Conservation (phyloP, 805 yeast species). For the Barnettozyma populi region DNA sequence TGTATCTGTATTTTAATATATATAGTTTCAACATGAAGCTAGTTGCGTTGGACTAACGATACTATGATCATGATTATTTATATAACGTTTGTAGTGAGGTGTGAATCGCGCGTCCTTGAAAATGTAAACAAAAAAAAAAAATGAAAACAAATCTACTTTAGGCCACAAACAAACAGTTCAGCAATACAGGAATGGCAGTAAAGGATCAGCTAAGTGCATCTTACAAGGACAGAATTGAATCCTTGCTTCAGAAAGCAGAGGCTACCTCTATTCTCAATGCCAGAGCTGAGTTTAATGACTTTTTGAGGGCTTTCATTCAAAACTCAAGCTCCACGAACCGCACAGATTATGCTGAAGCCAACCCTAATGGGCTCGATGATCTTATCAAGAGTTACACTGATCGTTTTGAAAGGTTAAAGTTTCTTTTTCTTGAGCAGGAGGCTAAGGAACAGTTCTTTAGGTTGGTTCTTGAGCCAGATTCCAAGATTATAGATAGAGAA, state of each 20-base stretch:
- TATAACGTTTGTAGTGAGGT: not conserved
- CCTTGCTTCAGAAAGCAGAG: not conserved
- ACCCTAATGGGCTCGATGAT: conserved; percentile 31
- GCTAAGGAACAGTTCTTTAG: conserved; percentile 63
- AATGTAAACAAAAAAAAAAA: not conserved
- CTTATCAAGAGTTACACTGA: conserved; percentile 31
- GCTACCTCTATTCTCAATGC: not conserved
- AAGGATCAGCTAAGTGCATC: not conserved
- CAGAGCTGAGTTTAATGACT: conserved; percentile 5
- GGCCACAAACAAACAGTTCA: not conserved
- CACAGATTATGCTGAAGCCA: conserved; percentile 6
- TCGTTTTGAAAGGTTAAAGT: conserved; percentile 49
- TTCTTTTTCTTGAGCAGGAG: conserved; percentile 66
- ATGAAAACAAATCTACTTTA: not conserved
- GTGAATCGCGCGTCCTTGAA: not conserved
- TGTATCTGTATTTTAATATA: conserved; percentile 1
- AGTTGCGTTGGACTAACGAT: not conserved
- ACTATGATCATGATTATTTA: not conserved
- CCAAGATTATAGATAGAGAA: conserved; percentile 25
- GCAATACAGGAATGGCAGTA: not conserved
- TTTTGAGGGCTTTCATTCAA: not conserved
- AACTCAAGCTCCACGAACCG: not conserved
- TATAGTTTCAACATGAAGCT: not conserved
- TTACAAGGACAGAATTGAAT: not conserved
- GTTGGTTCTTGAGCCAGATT: conserved; percentile 35